Evolutionary conservation across 495 filamentous ascomycete genomes (phyloP), one percentile per base, ranked within the genome.

Genomic region (Terfezia claveryi): DNA sequence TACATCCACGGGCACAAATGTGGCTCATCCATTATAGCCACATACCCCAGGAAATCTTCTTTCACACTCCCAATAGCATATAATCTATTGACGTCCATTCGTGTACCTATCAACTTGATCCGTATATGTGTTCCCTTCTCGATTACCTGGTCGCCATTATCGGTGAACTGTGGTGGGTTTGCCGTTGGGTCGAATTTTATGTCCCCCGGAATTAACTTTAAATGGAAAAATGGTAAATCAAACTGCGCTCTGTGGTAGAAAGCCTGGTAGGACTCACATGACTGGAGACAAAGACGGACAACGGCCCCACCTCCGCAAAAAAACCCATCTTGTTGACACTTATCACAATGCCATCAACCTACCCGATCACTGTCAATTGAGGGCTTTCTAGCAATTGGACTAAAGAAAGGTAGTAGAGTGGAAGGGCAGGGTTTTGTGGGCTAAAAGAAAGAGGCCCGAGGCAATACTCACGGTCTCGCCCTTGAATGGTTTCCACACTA

Each of bases 11-110:
- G 27, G 27, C 27, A 20, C 20, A 20, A 20, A 20, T 2, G 20
- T 20, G 27, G 27, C 27, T 32, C 27, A 32, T 32, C 27, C 27
- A 7, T 32, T 32, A 4, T 32, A 32, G 27, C 27, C 4, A 32
- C 41, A 46, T 46, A 46, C 41, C 41, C 41, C 41, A 38, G 38
- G 52, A 51, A 59, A 55, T 62, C 85, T 68, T 95, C 91, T 71
- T 93, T 94, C 66, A 98, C 94, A 38, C 84, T 96, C 44, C 87
- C 92, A 67, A 96, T 93, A 37, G 89, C 91, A 73, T 82, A 94
- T 76, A 98, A 91, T 61, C 82, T 80, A 27, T 81, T 86, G 50
- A 96, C 84, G 62, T 95, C 91, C 53, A 80, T 85, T 66, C 93
- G 78, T 12, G 87, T 81, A 60, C 92, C 92, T 52, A 94, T 81